A percentile compares a stretch with the other conserved stretches of the same genome.
phyloP scores from a whole-genome alignment of 108 stramenopile genomes.

The Asterionellopsis glacialis region DNA sequence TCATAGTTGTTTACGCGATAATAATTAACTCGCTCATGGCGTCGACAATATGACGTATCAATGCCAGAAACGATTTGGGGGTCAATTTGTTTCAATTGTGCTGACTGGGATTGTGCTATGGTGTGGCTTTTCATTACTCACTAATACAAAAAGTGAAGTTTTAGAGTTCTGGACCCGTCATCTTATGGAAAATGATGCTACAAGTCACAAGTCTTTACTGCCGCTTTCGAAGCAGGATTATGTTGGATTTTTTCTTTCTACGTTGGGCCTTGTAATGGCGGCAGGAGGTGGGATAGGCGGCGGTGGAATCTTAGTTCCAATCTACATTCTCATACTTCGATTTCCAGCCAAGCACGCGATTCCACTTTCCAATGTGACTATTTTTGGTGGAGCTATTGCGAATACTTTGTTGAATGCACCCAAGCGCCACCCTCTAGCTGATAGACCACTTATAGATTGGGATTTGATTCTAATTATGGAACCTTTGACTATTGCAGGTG shows the following conservation, averaged over 20 bases:
- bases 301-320: conserved; percentile 81
- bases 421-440: conserved; percentile 37
- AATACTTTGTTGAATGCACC: conserved; percentile 26
- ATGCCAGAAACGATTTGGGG: too few species aligned
- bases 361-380: conserved; percentile 38
- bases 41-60: too few species aligned
- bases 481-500: conserved; percentile 93
- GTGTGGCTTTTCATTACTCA: too few species aligned
- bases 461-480: conserved; percentile 96
- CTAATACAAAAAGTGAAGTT: too few species aligned
- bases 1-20: too few species aligned
- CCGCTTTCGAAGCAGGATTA: conserved; percentile 47
- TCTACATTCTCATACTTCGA: conserved; percentile 73
- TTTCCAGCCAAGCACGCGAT: conserved; percentile 69
- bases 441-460: conserved; percentile 94
- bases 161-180: too few species aligned
- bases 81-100: too few species aligned
- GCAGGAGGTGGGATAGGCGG: conserved; percentile 86
- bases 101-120: too few species aligned
- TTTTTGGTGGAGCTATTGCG: conserved; percentile 44
- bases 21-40: too few species aligned
- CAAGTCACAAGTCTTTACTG: conserved; percentile 18
- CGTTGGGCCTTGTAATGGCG: conserved; percentile 58
- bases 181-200: too few species aligned
- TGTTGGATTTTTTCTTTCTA: conserved; percentile 41